Base-by-base conservation (phyloP, 75 land plant genomes). In the Picea glauca region DNA sequence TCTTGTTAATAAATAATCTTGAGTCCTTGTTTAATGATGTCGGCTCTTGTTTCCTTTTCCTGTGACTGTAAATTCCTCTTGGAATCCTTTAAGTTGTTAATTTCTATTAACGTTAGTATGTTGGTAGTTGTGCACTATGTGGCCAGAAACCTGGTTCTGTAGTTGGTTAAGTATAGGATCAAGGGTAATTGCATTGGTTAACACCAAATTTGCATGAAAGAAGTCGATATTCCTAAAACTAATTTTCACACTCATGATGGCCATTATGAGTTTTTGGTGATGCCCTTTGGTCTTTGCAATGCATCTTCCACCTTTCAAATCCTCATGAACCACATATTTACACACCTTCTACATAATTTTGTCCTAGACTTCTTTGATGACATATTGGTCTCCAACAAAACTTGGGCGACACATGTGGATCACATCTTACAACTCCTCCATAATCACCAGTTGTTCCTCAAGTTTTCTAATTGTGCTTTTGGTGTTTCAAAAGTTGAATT, bases 281-380 rank as follows among this genome's bases (percentile, higher is more conserved):
- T 80, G 78, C 77, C 78, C 2, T 80, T 80, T 35, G 64, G 77
- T 8, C 77, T 80, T 7, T 58, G 46, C 43, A 74, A 75, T 75
- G 32, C 62, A 0, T 60, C 31, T 11, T 43, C 77, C 13, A 80
- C 81, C 0, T 80, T 75, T 21, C 26, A 72, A 21, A 84, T 80
- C 65, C 80, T 72, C 20, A 82, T 89, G 60, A 86, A 80, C 40
- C 18, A 18, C 20, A 20, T 43, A 15, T 33, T 40, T 59, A 61
- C 18, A 13, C 20, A 68, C 40, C 21, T 67, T 14, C 14, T 60
- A 3, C 13, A 3, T 17, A 14, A 60, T 17, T 60, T 60, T 15
- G 20, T 60, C 61, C 13, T 60, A 17, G 61, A 13, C 14, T 60
- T 60, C 3, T 13, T 60, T 60, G 26, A 60, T 60, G 61, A 15